Base-by-base conservation (phyloP, 2,329 filamentous ascomycete species). In the Hypocrella siamensis region DNA sequence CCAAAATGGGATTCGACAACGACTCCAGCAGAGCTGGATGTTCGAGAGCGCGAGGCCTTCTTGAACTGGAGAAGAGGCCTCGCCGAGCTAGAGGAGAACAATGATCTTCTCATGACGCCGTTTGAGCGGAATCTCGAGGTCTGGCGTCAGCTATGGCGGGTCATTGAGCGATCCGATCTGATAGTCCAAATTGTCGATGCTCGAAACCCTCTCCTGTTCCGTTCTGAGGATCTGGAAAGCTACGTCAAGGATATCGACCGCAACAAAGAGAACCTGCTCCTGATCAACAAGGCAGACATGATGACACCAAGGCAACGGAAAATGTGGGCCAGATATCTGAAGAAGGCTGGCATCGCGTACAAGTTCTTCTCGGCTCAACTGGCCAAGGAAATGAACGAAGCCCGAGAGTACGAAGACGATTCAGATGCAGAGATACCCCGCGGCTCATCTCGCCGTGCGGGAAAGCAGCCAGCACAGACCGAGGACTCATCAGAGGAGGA, bases 201-300 rank as follows among this genome's bases (percentile, higher is more conserved):
- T 7, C 70, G 90, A 47, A 94, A 94, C 53, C 90, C 90, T 3
- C 63, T 98, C 14, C 69, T 96, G 43, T 98, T 96, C 60, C 74
- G 92, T 35, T 93, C 81, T 5, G 88, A 92, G 44, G 90, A 98
- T 61, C 58, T 98, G 38, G 90, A 96, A 50, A 67, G 64, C 42
- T 98, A 98, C 44, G 90, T 98, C 46, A 92, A 93, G 58, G 84
- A 92, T 44, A 79, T 96, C 17, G 80, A 93, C 46, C 58, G 75
- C 2, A 77, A 74, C 51, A 96, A 98, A 63, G 71, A 85, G 51
- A 98, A 96, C 52, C 50, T 98, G 48, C 55, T 98, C 34, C 64
- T 98, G 34, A 88, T 98, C 49, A 98, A 98, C 66, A 98, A 98
- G 65, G 86, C 90, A 28, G 90, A 98, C 58, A 94, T 98, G 90